Base-by-base conservation (phyloP, 495 filamentous ascomycete genomes). In the Aspergillus haitiensis region DNA sequence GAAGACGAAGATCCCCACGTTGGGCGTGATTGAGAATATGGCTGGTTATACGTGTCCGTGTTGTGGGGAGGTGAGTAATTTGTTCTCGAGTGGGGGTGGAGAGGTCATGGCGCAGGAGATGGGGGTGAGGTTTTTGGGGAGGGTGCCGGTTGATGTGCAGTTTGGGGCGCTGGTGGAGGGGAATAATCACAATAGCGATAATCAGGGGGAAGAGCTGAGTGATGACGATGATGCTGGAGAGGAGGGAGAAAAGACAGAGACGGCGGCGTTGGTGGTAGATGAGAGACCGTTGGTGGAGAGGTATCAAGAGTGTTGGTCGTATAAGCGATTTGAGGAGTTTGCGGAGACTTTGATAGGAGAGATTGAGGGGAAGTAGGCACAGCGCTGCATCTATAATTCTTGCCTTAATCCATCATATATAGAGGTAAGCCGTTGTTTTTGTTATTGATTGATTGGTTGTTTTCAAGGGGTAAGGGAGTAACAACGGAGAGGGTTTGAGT, bases 21-120 rank as follows among this genome's bases (percentile, higher is more conserved):
- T 97, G 35, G 94, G 94, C 0, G 92, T 98, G 3, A 81, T 98
- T 39, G 94, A 98, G 78, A 98, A 98, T 73, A 98, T 98, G 95
- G 88, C 88, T 31, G 94, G 94, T 2, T 98, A 93, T 74, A 88
- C 96, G 55, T 98, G 94, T 74, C 93, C 93, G 36, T 91, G 92
- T 68, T 98, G 94, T 75, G 89, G 88, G 63, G 91, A 95, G 72
- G 91, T 92, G 72, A 96, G 90, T 45, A 90, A 98, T 76, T 76
- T 98, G 56, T 98, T 98, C 69, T 88, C 86, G 50, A 91, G 85
- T 53, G 95, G 94, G 15, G 94, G 94, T 7, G 94, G 95, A 7
- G 74, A 90, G 73, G 84, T 89, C 27, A 97, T 98, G 94, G 92
- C 92, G 15, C 72, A 81, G 63, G 91, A 98, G 64, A 92, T 93